Evolutionary conservation across 164 flowering plant genomes (phyloP).

Genomic region (Kalanchoe fedtschenkoi): DNA sequence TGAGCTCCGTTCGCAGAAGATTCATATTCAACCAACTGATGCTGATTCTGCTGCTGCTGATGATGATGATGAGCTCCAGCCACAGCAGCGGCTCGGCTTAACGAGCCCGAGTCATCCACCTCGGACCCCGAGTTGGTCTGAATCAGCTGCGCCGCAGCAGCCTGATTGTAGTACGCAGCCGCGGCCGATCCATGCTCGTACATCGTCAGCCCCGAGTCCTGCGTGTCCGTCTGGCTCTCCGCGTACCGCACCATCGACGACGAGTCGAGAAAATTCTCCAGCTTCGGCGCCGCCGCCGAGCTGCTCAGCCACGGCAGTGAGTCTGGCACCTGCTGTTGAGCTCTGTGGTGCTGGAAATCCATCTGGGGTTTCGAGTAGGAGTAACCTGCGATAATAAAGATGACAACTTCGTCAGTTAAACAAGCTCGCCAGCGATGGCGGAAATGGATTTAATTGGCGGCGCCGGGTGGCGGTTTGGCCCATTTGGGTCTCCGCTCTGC

Average conservation of each 20-base stretch:
- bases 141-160: slow-evolving; percentile 17
- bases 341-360: slow-evolving; percentile 3
- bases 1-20: too few species aligned
- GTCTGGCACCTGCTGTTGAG: slow-evolving; percentile 5
- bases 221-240: slow-evolving; percentile 50
- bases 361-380: neutral
- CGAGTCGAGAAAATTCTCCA: slow-evolving; percentile 60
- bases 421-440: neutral
- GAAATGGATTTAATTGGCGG: too few species aligned
- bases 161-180: slow-evolving; percentile 24
- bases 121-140: slow-evolving; percentile 73
- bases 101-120: slow-evolving; percentile 58
- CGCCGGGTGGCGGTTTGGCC: too few species aligned
- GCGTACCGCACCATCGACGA: slow-evolving; percentile 28
- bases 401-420: neutral
- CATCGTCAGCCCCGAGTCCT: slow-evolving; percentile 59
- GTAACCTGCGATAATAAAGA: neutral
- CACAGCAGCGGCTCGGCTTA: too few species aligned
- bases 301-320: slow-evolving; percentile 15
- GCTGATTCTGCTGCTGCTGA: too few species aligned
- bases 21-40: too few species aligned
- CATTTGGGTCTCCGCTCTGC: too few species aligned
- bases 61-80: too few species aligned
- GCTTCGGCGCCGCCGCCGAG: slow-evolving; percentile 37
- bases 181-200: slow-evolving; percentile 32